Evolutionary conservation across 1,284 basidiomycete genomes (phyloP).

Genomic region (Malassezia yamatoensis): DNA sequence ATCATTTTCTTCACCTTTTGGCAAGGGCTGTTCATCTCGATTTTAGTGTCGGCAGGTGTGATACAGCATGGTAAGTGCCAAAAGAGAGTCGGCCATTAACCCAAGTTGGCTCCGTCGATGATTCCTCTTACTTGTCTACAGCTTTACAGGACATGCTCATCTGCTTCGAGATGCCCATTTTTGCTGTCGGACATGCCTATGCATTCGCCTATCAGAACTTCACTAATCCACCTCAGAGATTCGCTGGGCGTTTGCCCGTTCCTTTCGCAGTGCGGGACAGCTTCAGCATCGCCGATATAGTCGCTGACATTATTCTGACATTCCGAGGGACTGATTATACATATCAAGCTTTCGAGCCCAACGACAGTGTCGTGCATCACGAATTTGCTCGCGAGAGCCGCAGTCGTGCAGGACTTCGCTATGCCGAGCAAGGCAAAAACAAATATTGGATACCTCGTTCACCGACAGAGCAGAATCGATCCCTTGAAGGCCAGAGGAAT

Average conservation of each 20-base stretch:
- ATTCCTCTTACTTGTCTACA: constrained; percentile 56
- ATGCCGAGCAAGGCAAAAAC: constrained; percentile 69
- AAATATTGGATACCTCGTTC: constrained; percentile 49
- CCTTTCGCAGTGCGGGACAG: constrained; percentile 66
- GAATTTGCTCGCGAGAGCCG: constrained; percentile 26
- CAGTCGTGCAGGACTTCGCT: constrained; percentile 61
- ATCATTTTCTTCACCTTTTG: constrained; percentile 98
- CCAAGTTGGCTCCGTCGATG: constrained; percentile 60
- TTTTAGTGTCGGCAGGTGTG: constrained; percentile 69
- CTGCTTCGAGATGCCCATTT: constrained; percentile 94
- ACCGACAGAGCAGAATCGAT: constrained; percentile 25
- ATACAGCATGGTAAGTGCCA: constrained; percentile 56
- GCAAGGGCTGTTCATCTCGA: constrained; percentile 73
- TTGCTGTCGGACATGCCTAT: constrained; percentile 82
- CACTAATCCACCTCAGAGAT: constrained; percentile 27
- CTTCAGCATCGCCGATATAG: constrained; percentile 67
- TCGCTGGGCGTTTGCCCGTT: constrained; percentile 36
- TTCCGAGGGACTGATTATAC: constrained; percentile 80
- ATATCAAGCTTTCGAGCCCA: constrained; percentile 89
- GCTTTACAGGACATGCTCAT: constrained; percentile 52
- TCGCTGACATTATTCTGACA: constrained; percentile 73
- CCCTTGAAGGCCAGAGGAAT: background rate
- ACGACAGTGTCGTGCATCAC: constrained; percentile 75
- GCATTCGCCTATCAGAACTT: constrained; percentile 56
- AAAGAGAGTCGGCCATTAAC: background rate